Conservation (phyloP, 306 rosid genomes). For the Astragalus glycyphyllos region DNA sequence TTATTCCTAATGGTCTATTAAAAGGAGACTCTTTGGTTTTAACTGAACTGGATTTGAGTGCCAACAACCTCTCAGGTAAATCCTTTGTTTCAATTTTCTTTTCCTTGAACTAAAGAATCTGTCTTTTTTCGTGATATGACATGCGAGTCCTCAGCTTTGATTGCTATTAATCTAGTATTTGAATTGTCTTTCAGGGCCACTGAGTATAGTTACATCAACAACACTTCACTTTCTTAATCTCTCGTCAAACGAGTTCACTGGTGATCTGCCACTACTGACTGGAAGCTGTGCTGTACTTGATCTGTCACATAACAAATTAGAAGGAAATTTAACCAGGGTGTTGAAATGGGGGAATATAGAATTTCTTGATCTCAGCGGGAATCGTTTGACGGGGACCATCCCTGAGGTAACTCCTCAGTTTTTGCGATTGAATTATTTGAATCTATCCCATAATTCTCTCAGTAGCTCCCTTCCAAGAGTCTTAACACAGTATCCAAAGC, state of each 20-base stretch:
- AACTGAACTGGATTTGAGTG: conserved; percentile 91
- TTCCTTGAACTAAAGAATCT: conserved; percentile 13
- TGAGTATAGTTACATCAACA: conserved; percentile 75
- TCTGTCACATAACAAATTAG: conserved; percentile 80
- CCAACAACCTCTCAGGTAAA: conserved; percentile 93
- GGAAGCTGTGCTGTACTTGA: conserved; percentile 94
- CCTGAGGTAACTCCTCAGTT: conserved; percentile 89
- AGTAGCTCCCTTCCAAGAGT: conserved; percentile 68
- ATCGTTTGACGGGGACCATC: conserved; percentile 73
- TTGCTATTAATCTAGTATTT: conserved; percentile 41
- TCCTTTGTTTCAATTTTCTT: conserved; percentile 13
- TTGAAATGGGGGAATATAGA: conserved; percentile 92
- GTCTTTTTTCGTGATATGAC: background rate
- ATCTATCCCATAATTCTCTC: conserved; percentile 76
- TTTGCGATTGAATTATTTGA: conserved; percentile 77
- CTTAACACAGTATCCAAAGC: conserved; percentile 81
- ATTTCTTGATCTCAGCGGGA: conserved; percentile 86
- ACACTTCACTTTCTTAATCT: conserved; percentile 72
- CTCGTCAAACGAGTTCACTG: conserved; percentile 75
- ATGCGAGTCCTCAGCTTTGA: conserved; percentile 1
- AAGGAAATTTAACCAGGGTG: conserved; percentile 83
- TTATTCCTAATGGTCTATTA: conserved; percentile 72
- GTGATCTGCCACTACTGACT: conserved; percentile 83
- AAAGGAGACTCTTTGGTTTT: conserved; percentile 91
- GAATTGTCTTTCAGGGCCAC: conserved; percentile 69